Evolutionary conservation across 1,284 basidiomycete species (phyloP).

Genomic region (Termitomyces sp.): DNA sequence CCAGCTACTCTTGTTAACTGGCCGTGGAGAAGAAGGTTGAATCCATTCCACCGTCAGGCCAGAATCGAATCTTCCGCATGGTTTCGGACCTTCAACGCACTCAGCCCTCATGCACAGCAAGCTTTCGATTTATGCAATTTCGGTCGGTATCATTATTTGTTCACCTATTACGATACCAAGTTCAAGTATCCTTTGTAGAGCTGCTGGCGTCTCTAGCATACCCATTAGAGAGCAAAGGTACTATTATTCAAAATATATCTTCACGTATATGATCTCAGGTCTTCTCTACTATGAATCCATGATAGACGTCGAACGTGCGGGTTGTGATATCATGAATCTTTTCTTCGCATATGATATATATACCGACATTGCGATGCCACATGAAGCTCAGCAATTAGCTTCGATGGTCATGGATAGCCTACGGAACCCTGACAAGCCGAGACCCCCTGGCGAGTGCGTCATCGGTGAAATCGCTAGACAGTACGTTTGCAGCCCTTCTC

Average conservation of each 20-base stretch:
- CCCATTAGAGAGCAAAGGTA: constrained; percentile 4
- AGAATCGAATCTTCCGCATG: constrained; percentile 20
- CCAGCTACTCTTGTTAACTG: constrained; percentile 23
- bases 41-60: constrained; percentile 19
- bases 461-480: constrained; percentile 4
- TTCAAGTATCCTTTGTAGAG: not conserved
- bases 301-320: constrained; percentile 23
- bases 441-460: not conserved
- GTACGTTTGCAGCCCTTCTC: not conserved
- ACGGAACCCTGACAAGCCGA: not conserved
- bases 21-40: constrained; percentile 21
- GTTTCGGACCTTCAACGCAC: constrained; percentile 18
- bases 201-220: constrained; percentile 3
- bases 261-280: not conserved
- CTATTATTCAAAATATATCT: not conserved
- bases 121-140: constrained; percentile 16
- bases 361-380: constrained; percentile 25
- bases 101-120: constrained; percentile 13
- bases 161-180: not conserved
- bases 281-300: too few species aligned
- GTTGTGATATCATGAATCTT: constrained; percentile 27
- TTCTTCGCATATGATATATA: constrained; percentile 31
- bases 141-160: not conserved
- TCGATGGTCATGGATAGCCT: constrained; percentile 2
- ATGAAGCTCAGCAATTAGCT: constrained; percentile 10